Percentiles rank a stretch among this genome's conserved stretches.
These are phyloP conservation scores for Gnomoniopsis smithogilvyi DNA, from an alignment of 2,329 filamentous ascomycete species.

Conservation along the genomic window DNA sequence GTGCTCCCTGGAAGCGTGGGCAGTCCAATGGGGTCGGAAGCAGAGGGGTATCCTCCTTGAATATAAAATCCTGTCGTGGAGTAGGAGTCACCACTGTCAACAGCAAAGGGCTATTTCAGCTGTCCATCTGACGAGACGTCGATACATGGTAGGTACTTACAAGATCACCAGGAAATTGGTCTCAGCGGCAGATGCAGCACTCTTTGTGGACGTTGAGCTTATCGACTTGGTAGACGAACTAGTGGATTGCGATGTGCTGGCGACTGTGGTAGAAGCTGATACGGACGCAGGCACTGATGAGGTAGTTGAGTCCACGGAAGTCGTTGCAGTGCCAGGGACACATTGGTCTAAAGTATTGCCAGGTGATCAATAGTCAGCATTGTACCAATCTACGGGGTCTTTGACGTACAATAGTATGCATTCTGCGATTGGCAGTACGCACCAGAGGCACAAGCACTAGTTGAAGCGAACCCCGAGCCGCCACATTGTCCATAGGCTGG, in stretches of 20 bases:
- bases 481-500: constrained; percentile 7
- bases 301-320: not conserved
- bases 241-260: not conserved
- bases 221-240: not conserved
- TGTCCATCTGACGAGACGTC: not conserved
- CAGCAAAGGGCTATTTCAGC: not conserved
- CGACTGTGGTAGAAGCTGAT: not conserved
- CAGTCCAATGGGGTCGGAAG: constrained; percentile 6
- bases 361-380: not conserved
- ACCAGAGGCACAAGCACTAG: constrained; percentile 4
- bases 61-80: constrained; percentile 8
- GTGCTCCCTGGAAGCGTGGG: constrained; percentile 5
- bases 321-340: constrained; percentile 1
- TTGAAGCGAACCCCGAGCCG: not conserved
- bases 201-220: not conserved
- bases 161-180: constrained; percentile 7
- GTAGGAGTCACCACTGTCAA: constrained; percentile 6
- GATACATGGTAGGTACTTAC: not conserved
- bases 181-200: not conserved
- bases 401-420: not conserved
- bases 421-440: constrained; percentile 9
- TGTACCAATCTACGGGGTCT: not conserved
- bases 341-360: constrained; percentile 6
- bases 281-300: not conserved
- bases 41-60: constrained; percentile 10